Percentiles rank a stretch among this genome's conserved stretches.
phyloP scores from a whole-genome alignment of 2,329 filamentous ascomycete genomes.

The Helicocarpus griseus region DNA sequence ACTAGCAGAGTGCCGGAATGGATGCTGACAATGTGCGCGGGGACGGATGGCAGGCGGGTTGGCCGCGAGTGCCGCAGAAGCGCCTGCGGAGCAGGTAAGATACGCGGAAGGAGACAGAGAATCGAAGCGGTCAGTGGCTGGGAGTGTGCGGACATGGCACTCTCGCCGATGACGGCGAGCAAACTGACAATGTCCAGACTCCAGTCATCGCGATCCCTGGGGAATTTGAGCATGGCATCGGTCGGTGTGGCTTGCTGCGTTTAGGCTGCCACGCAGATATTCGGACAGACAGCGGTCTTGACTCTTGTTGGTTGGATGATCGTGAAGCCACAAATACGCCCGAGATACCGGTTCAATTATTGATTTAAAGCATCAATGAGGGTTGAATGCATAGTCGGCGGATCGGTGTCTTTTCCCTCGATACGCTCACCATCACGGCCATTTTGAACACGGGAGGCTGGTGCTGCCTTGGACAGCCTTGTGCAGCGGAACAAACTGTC shows the following conservation, averaged over 20 bases:
- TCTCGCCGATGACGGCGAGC: constrained; percentile 54
- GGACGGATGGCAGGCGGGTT: constrained; percentile 45
- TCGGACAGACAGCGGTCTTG: not conserved
- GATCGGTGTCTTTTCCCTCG: not conserved
- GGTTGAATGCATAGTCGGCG: too few relatives aligned
- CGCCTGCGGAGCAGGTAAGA: constrained; percentile 54
- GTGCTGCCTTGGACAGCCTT: not conserved
- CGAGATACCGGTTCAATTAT: too few relatives aligned
- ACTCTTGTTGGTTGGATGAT: not conserved
- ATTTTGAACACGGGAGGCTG: not conserved
- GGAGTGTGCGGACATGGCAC: constrained; percentile 47
- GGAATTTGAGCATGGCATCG: constrained; percentile 4
- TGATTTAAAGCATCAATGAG: not conserved
- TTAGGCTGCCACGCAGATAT: not conserved
- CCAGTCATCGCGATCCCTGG: constrained; percentile 32
- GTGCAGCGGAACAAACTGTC: not conserved
- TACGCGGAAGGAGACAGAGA: constrained; percentile 49
- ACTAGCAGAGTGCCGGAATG: constrained; percentile 46
- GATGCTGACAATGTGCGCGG: constrained; percentile 49
- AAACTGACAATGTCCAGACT: constrained; percentile 53
- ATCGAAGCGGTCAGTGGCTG: constrained; percentile 51
- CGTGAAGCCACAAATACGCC: too few relatives aligned
- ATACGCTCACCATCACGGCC: too few relatives aligned
- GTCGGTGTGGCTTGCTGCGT: not conserved
- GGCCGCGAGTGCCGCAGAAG: constrained; percentile 50